Conservation (phyloP, 169 alveolate species). For the Cryptosporidium tyzzeri region DNA sequence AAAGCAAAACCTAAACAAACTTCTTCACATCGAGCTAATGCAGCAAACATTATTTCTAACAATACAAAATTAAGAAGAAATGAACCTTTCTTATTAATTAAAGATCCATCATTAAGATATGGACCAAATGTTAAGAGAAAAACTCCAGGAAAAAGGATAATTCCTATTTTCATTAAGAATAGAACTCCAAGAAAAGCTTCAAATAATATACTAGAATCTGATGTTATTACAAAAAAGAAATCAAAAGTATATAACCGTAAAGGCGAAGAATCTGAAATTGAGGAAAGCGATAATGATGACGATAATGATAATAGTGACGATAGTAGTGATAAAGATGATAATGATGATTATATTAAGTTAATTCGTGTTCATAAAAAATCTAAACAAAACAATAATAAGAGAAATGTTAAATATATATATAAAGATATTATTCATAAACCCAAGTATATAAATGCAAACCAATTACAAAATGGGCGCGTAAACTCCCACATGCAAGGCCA, state of each 20-base stretch:
- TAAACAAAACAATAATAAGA: neutral
- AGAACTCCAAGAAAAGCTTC: neutral
- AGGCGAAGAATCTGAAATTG: neutral
- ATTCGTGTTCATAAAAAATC: slow-evolving; percentile 1
- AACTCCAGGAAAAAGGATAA: neutral
- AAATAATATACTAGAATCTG: neutral
- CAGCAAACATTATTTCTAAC: neutral
- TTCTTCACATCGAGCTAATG: neutral
- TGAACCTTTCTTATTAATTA: slow-evolving; percentile 38
- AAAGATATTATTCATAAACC: slow-evolving; percentile 38
- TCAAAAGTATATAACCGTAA: neutral
- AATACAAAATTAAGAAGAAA: slow-evolving; percentile 23
- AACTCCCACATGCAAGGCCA: neutral
- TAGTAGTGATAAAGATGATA: neutral
- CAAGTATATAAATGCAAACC: slow-evolving; percentile 6
- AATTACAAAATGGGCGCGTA: slow-evolving; percentile 4
- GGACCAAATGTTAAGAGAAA: slow-evolving; percentile 46
- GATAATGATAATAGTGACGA: neutral
- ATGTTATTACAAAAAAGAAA: neutral
- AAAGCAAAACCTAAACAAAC: neutral
- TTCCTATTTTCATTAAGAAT: neutral
- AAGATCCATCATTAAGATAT: slow-evolving; percentile 32
- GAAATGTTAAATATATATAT: neutral
- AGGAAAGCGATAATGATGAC: too few species aligned
- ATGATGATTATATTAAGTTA: slow-evolving; percentile 12